Conservation (phyloP, 768 basidiomycete species). For the Agrocybe praecox region DNA sequence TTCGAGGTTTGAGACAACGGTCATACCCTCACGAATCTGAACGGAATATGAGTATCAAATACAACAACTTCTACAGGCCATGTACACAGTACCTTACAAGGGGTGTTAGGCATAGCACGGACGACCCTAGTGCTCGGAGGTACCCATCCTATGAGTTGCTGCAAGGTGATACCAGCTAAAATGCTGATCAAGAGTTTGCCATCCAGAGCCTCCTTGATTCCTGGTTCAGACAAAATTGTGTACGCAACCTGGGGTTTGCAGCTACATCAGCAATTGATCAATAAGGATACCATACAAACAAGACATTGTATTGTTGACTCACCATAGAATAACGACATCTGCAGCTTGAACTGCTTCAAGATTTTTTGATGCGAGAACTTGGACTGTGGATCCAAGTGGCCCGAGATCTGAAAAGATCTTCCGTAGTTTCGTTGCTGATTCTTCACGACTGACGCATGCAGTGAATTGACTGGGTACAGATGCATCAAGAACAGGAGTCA, state of each 20-base stretch:
- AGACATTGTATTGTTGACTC: conserved; percentile 20
- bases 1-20: conserved; percentile 80
- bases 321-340: conserved; percentile 92
- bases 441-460: conserved; percentile 83
- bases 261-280: conserved; percentile 39
- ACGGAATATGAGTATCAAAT: not conserved
- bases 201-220: conserved; percentile 81
- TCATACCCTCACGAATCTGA: conserved; percentile 99
- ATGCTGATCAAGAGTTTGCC: conserved; percentile 96
- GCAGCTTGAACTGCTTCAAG: conserved; percentile 69
- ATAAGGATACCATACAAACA: not conserved
- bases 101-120: conserved; percentile 98
- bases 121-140: conserved; percentile 79
- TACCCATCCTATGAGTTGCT: conserved; percentile 78
- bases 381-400: conserved; percentile 62
- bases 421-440: conserved; percentile 69
- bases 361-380: conserved; percentile 73
- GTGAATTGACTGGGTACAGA: conserved; percentile 79
- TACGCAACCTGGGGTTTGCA: conserved; percentile 93
- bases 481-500: conserved; percentile 59
- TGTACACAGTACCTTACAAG: conserved; percentile 73
- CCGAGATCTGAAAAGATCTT: conserved; percentile 62
- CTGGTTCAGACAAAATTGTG: conserved; percentile 68
- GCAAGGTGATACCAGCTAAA: conserved; percentile 93
- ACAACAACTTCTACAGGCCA: not conserved